These are phyloP conservation scores for Torrubiella hemipterigena DNA, from an alignment of 2,329 filamentous ascomycete species.

Conservation along the genomic window DNA sequence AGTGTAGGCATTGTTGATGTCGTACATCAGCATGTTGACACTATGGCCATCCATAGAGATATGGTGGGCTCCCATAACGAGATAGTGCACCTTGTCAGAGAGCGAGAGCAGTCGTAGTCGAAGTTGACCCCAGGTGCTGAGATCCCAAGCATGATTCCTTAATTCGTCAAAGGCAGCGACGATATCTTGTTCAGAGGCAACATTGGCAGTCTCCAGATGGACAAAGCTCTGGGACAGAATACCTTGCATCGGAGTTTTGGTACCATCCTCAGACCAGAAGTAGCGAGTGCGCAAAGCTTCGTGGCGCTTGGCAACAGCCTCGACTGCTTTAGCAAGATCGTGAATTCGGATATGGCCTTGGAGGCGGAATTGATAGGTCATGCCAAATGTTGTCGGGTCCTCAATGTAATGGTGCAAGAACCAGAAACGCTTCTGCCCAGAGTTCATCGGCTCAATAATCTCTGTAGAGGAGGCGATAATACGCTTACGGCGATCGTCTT, in stretches of 20 bases:
- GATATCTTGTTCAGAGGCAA: not conserved
- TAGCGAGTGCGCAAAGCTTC: constrained; percentile 22
- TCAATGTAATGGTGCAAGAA: constrained; percentile 19
- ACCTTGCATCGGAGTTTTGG: constrained; percentile 5
- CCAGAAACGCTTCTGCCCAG: constrained; percentile 27
- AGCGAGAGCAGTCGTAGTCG: not conserved
- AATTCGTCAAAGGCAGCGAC: not conserved
- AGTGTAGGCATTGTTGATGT: not conserved
- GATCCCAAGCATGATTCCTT: not conserved
- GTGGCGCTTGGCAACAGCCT: constrained; percentile 15
- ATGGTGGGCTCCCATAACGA: constrained; percentile 1
- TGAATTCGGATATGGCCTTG: constrained; percentile 16
- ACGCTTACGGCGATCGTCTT: not conserved
- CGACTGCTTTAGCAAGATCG: constrained; percentile 20
- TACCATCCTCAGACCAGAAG: constrained; percentile 9
- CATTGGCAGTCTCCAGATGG: constrained; percentile 3
- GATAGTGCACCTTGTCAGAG: not conserved
- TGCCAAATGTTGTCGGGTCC: constrained; percentile 26
- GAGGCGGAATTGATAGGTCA: constrained; percentile 17
- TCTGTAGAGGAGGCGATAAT: constrained; percentile 1
- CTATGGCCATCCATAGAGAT: constrained; percentile 3
- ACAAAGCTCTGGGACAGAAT: constrained; percentile 8
- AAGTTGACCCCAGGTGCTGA: not conserved
- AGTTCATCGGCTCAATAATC: constrained; percentile 18
- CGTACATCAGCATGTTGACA: not conserved